Percentiles rank a stretch among this genome's conserved stretches.
Conservation (phyloP, 2,329 filamentous ascomycete genomes). For the Phaeoacremonium minimum region DNA sequence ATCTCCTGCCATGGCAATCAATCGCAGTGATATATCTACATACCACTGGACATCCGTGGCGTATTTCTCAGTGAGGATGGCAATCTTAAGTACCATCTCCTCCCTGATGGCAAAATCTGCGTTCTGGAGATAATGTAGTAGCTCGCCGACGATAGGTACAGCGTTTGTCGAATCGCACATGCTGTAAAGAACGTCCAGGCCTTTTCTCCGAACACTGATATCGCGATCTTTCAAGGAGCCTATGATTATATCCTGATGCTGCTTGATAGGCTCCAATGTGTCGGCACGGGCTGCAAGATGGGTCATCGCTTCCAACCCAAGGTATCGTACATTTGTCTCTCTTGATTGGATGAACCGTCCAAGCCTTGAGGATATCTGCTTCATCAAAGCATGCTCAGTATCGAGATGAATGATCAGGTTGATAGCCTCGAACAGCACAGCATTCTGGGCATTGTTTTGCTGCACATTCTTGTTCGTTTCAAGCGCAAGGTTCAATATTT, state of each 20-base stretch:
- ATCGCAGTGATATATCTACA: constrained; percentile 89
- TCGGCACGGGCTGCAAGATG: constrained; percentile 92
- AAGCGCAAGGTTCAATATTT: constrained; percentile 85
- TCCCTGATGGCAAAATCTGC: constrained; percentile 97
- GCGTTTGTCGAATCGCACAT: constrained; percentile 99
- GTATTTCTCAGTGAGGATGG: constrained; percentile 97
- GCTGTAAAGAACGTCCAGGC: constrained; percentile 94
- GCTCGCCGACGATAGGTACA: constrained; percentile 85
- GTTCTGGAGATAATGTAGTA: constrained; percentile 90
- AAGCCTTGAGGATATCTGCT: constrained; percentile 85
- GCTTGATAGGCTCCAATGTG: constrained; percentile 94
- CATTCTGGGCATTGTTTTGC: constrained; percentile 98
- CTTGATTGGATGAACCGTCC: constrained; percentile 95
- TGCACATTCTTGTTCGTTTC: constrained; percentile 98
- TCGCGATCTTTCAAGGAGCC: constrained; percentile 91
- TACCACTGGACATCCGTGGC: constrained; percentile 99
- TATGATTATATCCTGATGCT: constrained; percentile 94
- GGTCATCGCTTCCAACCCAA: constrained; percentile 96
- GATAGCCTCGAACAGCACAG: constrained; percentile 96
- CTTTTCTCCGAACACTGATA: constrained; percentile 94
- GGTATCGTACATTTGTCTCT: constrained; percentile 95
- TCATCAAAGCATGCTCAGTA: constrained; percentile 90
- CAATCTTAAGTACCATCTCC: constrained; percentile 99
- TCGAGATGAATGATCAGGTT: constrained; percentile 97
- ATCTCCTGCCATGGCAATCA: constrained; percentile 95